phyloP scores from a whole-genome alignment of 352 stramenopile genomes.

The Saprolegnia diclina region DNA sequence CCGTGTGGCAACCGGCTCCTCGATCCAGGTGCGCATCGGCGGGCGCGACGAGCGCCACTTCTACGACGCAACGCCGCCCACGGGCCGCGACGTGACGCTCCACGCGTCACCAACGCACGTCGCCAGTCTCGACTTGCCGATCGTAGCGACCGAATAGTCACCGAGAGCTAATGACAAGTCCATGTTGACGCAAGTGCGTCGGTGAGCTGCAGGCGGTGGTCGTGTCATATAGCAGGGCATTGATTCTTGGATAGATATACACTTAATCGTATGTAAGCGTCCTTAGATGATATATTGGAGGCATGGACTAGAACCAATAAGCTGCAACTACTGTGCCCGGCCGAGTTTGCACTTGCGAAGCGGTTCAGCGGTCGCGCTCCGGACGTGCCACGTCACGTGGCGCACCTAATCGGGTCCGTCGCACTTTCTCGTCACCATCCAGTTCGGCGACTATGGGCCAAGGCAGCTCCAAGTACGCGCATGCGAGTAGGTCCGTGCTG shows the following conservation, averaged over 20 bases:
- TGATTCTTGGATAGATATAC: too few relatives aligned
- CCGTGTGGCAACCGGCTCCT: not conserved
- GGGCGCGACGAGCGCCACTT: conserved; percentile 17
- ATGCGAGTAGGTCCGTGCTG: not conserved
- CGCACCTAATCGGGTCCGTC: too few relatives aligned
- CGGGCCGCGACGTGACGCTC: not conserved
- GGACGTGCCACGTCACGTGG: not conserved
- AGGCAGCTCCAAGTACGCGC: conserved; percentile 17
- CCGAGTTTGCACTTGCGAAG: not conserved
- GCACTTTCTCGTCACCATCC: too few relatives aligned
- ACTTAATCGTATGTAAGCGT: too few relatives aligned
- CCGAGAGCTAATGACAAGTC: too few relatives aligned
- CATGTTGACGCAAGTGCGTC: too few relatives aligned
- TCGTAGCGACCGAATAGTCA: not conserved
- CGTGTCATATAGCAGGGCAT: too few relatives aligned
- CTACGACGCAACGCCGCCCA: not conserved
- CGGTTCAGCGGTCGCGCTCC: not conserved
- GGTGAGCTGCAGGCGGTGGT: too few relatives aligned
- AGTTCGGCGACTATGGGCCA: conserved; percentile 12
- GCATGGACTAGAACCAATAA: too few relatives aligned
- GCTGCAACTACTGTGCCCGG: too few relatives aligned
- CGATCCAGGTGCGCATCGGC: not conserved
- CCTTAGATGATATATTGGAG: too few relatives aligned
- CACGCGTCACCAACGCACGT: not conserved
- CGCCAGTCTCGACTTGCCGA: conserved; percentile 3